Base-by-base conservation (phyloP, 305 asterid species). In the Fraxinus sp. region DNA sequence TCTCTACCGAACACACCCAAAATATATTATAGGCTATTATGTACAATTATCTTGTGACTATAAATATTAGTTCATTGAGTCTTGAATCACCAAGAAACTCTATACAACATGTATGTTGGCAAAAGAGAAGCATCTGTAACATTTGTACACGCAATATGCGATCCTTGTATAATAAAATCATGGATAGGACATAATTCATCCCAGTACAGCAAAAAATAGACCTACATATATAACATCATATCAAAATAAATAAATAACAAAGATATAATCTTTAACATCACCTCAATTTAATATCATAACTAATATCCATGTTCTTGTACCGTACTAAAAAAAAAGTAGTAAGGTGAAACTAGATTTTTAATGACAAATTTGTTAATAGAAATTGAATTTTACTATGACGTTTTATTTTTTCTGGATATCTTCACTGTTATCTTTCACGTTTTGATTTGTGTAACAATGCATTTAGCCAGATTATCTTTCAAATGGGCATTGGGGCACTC, bases 91-190 rank as follows among this genome's bases (percentile, higher is more conserved):
- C 84, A 83, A 79, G 59, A 71, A 75, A 79, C 73, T 82, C 90
- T 92, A 95, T 72, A 95, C 98, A 79, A 95, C 98, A 80, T 98
- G 98, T 82, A 95, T 95, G 90, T 91, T 94, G 90, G 98, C 85
- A 79, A 95, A 95, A 64, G 98, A 92, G 95, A 95, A 95, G 78
- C 98, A 98, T 87, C 89, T 94, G 89, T 93, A 95, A 28, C 98
- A 97, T 91, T 94, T 95, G 90, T 93, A 95, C 1, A 1, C 1
- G 28, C 1, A 26, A 1, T 68, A 7, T 2, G 98, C 98, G 80
- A 93, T 92, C 84, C 98, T 94, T 95, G 98, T 95, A 73, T 95
- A 95, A 83, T 93, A 95, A 89, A 95, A 95, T 77, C 98, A 97
- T 22, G 98, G 98, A 80, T 92, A 90, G 87, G 93, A 95, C 77